Evolutionary conservation across 2,329 filamentous ascomycete species (phyloP), one percentile per base, ranked within the genome.

Genomic region (Neocucurbitaria cava): DNA sequence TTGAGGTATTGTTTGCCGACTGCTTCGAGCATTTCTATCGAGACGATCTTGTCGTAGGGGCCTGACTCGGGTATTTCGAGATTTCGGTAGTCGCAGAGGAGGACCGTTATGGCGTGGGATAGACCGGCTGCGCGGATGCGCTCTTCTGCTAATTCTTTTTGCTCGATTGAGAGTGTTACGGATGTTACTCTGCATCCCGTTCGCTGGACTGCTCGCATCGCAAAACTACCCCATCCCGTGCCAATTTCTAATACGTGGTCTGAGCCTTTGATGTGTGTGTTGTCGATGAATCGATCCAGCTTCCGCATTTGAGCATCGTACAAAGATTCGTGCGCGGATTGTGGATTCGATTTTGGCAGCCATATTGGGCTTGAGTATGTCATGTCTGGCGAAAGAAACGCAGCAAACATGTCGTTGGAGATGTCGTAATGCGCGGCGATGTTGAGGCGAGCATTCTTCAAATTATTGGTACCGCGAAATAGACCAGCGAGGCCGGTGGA

Each of bases 11-110:
- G 86, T 46, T 82, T 78, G 3, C 89, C 89, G 0, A 91, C 89
- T 1, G 87, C 87, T 76, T 92, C 89, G 20, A 91, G 78, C 89
- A 92, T 92, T 69, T 92, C 89, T 53, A 91, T 90, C 3, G 87
- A 90, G 7, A 91, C 81, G 6, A 91, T 80, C 70, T 90, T 90
- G 73, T 92, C 89, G 62, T 86, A 92, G 0, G 79, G 77, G 1
- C 74, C 77, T 5, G 64, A 55, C 15, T 71, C 62, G 0, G 85
- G 83, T 0, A 81, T 69, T 1, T 84, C 80, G 3, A 90, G 75
- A 23, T 81, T 82, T 45, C 89, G 83, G 69, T 92, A 92, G 68
- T 92, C 89, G 76, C 83, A 85, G 0, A 91, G 78, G 43, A 85
- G 73, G 1, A 92, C 86, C n/a, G 84, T 79, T 59, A 91, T 88